These are phyloP conservation scores for Anethum foeniculum DNA, from an alignment of 140 eudicot genomes.

Conservation along the genomic window DNA sequence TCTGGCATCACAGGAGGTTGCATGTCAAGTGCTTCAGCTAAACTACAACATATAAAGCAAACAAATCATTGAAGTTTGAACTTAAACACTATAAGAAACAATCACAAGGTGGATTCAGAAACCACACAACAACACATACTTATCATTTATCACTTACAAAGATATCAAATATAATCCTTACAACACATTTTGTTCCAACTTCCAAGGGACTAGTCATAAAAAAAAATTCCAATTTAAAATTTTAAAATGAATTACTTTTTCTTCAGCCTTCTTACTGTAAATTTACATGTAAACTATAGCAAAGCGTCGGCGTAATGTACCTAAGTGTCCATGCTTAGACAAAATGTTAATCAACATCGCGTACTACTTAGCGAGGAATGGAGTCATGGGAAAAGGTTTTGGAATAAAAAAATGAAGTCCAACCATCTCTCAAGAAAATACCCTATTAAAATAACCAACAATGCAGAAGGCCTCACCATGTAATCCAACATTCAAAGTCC, in stretches of 20 bases:
- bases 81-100: background rate
- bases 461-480: background rate
- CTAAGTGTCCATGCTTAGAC: background rate
- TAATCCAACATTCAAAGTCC: background rate
- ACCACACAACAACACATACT: background rate
- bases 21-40: slow-evolving; percentile 96
- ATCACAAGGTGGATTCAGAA: slow-evolving; percentile 1
- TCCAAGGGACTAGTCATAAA: background rate
- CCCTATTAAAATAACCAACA: background rate
- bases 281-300: background rate
- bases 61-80: background rate
- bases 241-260: background rate
- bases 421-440: background rate
- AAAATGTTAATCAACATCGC: background rate
- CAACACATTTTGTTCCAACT: background rate
- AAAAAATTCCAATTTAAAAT: background rate
- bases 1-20: slow-evolving; percentile 95
- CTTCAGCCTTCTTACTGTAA: background rate
- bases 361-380: background rate
- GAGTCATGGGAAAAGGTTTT: background rate
- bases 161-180: background rate
- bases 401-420: background rate
- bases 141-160: background rate
- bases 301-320: background rate
- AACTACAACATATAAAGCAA: slow-evolving; percentile 32